These are phyloP conservation scores for Geoglossum cookeanum DNA, from an alignment of 2,329 filamentous ascomycete genomes.

Conservation along the genomic window DNA sequence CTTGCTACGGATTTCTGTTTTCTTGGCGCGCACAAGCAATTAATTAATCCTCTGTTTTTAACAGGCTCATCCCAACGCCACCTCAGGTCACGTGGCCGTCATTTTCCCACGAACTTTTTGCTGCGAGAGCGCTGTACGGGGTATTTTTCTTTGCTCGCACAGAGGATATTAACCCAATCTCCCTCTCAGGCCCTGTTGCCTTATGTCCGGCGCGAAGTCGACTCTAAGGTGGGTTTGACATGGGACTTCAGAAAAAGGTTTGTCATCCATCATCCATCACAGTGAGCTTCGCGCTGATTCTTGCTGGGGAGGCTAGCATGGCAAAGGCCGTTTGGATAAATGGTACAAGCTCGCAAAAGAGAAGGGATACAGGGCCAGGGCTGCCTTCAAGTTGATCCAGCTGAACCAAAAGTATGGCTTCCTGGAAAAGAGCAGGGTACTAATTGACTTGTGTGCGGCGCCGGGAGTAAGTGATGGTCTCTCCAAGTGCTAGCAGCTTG, in stretches of 20 bases:
- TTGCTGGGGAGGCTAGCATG: conserved; percentile 35
- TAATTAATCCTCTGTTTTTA: too few species aligned
- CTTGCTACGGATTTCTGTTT: too few species aligned
- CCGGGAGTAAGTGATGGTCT: conserved; percentile 48
- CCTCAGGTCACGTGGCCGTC: not conserved
- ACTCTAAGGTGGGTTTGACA: conserved; percentile 20
- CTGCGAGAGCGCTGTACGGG: not conserved
- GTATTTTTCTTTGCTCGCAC: not conserved
- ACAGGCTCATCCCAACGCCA: too few species aligned
- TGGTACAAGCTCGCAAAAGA: conserved; percentile 98
- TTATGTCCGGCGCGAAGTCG: not conserved
- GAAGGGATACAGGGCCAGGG: conserved; percentile 88
- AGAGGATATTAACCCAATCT: not conserved
- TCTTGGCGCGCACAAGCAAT: too few species aligned
- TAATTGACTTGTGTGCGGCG: conserved; percentile 92
- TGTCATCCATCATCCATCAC: conserved; percentile 3
- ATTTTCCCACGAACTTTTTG: conserved; percentile 3
- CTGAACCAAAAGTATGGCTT: conserved; percentile 99
- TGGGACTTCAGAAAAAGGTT: conserved; percentile 94
- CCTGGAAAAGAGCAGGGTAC: conserved; percentile 85
- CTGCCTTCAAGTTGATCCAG: conserved; percentile 95
- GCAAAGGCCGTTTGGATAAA: conserved; percentile 95
- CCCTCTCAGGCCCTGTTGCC: not conserved
- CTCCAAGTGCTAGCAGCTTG: not conserved
- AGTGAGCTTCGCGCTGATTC: conserved; percentile 14